A percentile compares a stretch with the other conserved stretches of the same genome.
phyloP scores from a whole-genome alignment of 2,329 filamentous ascomycete genomes.

The Chrysoporthe cubensis region DNA sequence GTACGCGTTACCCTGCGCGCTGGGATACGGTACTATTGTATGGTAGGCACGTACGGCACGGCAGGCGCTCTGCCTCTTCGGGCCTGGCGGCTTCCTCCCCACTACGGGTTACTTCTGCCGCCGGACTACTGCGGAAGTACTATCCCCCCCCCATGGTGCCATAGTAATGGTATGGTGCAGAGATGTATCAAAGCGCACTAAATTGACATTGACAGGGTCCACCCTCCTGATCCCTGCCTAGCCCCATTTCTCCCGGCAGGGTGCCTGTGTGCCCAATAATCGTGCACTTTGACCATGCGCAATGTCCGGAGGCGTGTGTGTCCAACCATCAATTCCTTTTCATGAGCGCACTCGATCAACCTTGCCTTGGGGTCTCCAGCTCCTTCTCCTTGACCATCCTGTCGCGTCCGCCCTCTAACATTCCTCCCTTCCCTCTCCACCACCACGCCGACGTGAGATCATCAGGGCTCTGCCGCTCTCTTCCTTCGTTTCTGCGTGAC shows the following conservation, averaged over 20 bases:
- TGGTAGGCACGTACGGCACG: too few species aligned
- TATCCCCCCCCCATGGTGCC: too few species aligned
- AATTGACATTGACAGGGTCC: conserved; percentile 12
- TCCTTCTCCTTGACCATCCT: conserved; percentile 1
- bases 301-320: conserved; percentile 9
- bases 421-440: conserved; percentile 5
- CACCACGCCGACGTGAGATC: conserved; percentile 9
- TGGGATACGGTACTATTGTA: too few species aligned
- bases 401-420: conserved; percentile 1
- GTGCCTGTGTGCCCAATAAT: conserved; percentile 5
- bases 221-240: not conserved
- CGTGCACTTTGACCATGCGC: not conserved
- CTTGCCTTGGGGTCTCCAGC: conserved; percentile 1
- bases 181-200: not conserved
- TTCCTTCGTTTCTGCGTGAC: not conserved
- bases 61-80: not conserved
- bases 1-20: too few species aligned
- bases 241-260: conserved; percentile 2
- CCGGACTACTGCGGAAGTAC: too few species aligned
- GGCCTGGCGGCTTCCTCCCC: not conserved
- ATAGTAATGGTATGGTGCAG: too few species aligned
- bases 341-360: not conserved
- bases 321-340: not conserved
- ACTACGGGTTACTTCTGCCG: too few species aligned
- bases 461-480: not conserved